A percentile compares a stretch with the other conserved stretches of the same genome.
Evolutionary conservation across 176 grass and related monocot species (phyloP).

Genomic region (Triticum urartu): DNA sequence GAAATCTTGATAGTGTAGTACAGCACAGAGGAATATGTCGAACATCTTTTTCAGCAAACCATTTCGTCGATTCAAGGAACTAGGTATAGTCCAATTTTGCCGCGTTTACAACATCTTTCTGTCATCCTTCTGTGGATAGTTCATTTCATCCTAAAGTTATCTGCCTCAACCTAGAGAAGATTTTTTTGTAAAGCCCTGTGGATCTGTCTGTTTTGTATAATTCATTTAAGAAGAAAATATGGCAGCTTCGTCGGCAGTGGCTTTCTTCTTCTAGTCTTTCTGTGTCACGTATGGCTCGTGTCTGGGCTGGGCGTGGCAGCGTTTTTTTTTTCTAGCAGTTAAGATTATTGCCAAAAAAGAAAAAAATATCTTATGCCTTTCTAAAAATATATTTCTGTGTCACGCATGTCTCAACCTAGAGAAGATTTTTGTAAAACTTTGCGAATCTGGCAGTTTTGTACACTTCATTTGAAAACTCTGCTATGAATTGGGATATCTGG

Average conservation of each 20-base stretch:
- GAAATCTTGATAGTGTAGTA: constrained; percentile 24
- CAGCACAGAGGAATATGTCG: constrained; percentile 24
- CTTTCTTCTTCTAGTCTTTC: no score
- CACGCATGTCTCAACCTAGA: neutral
- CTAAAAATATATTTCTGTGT: no score
- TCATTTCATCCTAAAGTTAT: constrained; percentile 9
- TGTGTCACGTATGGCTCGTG: no score
- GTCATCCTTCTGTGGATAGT: constrained; percentile 19
- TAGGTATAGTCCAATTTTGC: constrained; percentile 42
- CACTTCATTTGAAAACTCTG: constrained; percentile 1
- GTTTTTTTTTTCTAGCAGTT: no score
- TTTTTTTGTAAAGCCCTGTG: neutral
- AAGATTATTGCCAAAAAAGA: no score
- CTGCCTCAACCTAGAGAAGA: neutral
- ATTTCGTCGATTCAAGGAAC: constrained; percentile 25
- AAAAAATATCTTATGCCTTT: no score
- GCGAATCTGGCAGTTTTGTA: constrained; percentile 14
- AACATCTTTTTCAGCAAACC: neutral
- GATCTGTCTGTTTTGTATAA: constrained; percentile 22
- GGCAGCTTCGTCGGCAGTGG: no score
- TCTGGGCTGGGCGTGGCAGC: no score
- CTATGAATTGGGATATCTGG: no score
- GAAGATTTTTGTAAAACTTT: neutral
- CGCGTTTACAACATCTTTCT: neutral
- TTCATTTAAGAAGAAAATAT: neutral